These are phyloP conservation scores for Scheffersomyces ergatensis DNA, from an alignment of 805 yeast species.

Conservation along the genomic window DNA sequence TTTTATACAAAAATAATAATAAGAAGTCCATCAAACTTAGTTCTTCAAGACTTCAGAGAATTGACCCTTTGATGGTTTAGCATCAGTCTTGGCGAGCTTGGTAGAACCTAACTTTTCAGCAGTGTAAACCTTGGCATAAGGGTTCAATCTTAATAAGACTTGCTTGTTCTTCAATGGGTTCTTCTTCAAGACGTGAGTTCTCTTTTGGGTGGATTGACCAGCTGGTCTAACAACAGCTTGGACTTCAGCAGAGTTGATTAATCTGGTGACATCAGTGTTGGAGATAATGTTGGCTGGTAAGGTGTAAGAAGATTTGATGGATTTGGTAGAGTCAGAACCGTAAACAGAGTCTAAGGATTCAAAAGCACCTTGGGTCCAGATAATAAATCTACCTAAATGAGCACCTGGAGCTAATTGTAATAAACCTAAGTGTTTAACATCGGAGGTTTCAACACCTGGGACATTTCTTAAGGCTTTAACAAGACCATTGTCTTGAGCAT, in stretches of 20 bases:
- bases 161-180: constrained; percentile 97
- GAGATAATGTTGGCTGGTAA: constrained; percentile 93
- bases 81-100: constrained; percentile 65
- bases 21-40: constrained; percentile 17
- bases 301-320: constrained; percentile 84
- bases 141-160: constrained; percentile 97
- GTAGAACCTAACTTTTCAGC: constrained; percentile 86
- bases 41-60: constrained; percentile 65
- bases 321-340: constrained; percentile 86
- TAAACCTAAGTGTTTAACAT: constrained; percentile 88
- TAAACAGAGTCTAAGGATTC: constrained; percentile 94
- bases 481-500: constrained; percentile 96
- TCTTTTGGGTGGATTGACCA: constrained; percentile 90
- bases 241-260: constrained; percentile 98
- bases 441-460: constrained; percentile 98
- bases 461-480: constrained; percentile 99
- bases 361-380: constrained; percentile 99
- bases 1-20: too few relatives aligned
- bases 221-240: constrained; percentile 97
- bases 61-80: constrained; percentile 69
- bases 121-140: constrained; percentile 97
- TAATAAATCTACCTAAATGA: constrained; percentile 98
- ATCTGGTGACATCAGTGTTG: constrained; percentile 93
- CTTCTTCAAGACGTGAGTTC: constrained; percentile 95
- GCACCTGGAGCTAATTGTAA: constrained; percentile 99